These are phyloP conservation scores for Hymenoscyphus occultus DNA, from an alignment of 2,329 filamentous ascomycete species.

Conservation along the genomic window DNA sequence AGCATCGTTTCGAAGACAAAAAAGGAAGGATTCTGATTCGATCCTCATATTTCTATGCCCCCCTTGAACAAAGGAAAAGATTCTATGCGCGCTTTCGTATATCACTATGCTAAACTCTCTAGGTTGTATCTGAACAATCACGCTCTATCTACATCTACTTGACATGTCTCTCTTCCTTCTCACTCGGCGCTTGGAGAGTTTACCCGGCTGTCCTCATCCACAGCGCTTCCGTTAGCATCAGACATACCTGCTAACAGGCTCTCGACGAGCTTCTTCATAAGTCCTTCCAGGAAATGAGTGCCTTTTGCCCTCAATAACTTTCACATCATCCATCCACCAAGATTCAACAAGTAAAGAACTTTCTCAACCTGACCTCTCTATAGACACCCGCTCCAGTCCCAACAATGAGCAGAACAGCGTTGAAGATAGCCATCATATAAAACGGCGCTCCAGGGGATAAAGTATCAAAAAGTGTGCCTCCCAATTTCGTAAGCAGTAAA, in stretches of 20 bases:
- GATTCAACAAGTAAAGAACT: constrained; percentile 6
- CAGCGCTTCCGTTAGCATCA: too few relatives aligned
- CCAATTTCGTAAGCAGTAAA: constrained; percentile 84
- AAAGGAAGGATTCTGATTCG: not conserved
- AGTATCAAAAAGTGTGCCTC: constrained; percentile 80
- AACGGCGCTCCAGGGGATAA: constrained; percentile 77
- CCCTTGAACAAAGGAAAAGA: not conserved
- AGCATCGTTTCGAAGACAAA: not conserved
- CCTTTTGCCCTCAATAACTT: not conserved
- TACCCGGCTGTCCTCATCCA: too few relatives aligned
- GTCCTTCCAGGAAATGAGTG: not conserved
- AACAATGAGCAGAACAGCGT: constrained; percentile 64
- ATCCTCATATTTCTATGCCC: too few relatives aligned
- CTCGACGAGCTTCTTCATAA: not conserved
- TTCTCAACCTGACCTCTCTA: constrained; percentile 26
- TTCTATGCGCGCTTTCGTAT: not conserved
- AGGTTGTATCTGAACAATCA: too few relatives aligned
- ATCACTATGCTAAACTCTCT: not conserved
- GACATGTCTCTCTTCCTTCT: not conserved
- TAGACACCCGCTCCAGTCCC: constrained; percentile 33
- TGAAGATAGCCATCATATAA: constrained; percentile 91
- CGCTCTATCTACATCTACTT: not conserved
- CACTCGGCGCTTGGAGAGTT: not conserved
- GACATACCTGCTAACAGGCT: too few relatives aligned
- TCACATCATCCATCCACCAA: not conserved